phyloP scores from a whole-genome alignment of 257 asterid species.

The Nicotiana tomentosiformis region DNA sequence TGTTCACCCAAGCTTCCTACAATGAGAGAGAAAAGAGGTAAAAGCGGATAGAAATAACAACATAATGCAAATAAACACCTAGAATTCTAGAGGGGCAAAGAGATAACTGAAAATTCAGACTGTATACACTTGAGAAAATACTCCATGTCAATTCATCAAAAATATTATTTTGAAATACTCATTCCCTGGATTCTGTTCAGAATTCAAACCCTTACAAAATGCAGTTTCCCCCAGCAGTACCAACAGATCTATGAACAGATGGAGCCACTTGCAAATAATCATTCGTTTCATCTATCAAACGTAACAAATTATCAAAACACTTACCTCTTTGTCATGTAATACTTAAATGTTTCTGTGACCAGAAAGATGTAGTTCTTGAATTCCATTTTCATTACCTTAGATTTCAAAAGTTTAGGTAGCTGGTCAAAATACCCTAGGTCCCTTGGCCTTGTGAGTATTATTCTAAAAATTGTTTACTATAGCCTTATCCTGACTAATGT shows the following conservation, averaged over 20 bases:
- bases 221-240: too few relatives aligned
- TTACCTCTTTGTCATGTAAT: too few relatives aligned
- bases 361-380: too few relatives aligned
- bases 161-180: background rate
- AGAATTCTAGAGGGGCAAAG: background rate
- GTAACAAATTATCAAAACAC: too few relatives aligned
- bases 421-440: too few relatives aligned
- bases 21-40: conserved; percentile 18
- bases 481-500: background rate
- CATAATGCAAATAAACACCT: background rate
- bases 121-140: background rate
- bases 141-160: conserved; percentile 7
- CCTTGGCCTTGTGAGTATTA: background rate
- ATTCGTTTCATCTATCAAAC: background rate
- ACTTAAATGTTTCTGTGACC: too few relatives aligned
- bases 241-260: too few relatives aligned
- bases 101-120: conserved; percentile 1
- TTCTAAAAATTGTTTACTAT: background rate
- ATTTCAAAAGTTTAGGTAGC: too few relatives aligned
- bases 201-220: background rate
- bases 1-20: conserved; percentile 46
- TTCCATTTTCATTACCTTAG: too few relatives aligned
- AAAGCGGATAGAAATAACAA: conserved; percentile 11
- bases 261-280: too few relatives aligned
- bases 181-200: background rate